Percentiles rank a stretch among this genome's conserved stretches.
These are phyloP conservation scores for Sphaerulina musiva DNA, from an alignment of 2,329 filamentous ascomycete species.

Conservation along the genomic window DNA sequence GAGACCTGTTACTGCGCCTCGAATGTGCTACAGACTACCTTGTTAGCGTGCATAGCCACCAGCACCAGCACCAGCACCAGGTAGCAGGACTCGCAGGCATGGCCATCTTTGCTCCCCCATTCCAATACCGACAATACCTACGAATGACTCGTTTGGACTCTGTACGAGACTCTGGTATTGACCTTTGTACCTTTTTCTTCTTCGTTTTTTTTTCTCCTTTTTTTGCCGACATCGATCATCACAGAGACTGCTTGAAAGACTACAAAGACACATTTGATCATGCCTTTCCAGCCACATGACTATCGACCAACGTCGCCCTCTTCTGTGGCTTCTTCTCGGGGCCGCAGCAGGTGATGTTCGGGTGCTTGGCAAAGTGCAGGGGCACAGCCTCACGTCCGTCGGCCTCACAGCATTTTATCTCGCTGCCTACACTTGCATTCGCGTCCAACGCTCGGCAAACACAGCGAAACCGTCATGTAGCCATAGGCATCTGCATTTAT, in stretches of 20 bases:
- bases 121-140: no score
- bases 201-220: no score
- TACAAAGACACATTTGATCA: neutral
- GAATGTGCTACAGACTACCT: no score
- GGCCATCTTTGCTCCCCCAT: no score
- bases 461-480: conserved; percentile 2
- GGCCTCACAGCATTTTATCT: neutral
- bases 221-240: neutral
- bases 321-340: neutral
- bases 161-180: no score
- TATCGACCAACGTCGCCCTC: neutral
- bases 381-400: conserved; percentile 9
- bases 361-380: conserved; percentile 1
- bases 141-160: no score
- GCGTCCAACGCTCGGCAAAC: conserved; percentile 6
- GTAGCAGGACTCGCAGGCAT: no score
- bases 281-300: neutral
- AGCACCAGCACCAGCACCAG: no score
- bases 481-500: conserved; percentile 5
- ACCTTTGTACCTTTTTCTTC: no score
- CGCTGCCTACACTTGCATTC: conserved; percentile 8
- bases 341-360: neutral
- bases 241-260: neutral
- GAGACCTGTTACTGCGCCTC: no score
- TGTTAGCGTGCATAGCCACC: no score